Evolutionary conservation across 164 flowering plant species (phyloP).

Genomic region (Saururus chinensis): DNA sequence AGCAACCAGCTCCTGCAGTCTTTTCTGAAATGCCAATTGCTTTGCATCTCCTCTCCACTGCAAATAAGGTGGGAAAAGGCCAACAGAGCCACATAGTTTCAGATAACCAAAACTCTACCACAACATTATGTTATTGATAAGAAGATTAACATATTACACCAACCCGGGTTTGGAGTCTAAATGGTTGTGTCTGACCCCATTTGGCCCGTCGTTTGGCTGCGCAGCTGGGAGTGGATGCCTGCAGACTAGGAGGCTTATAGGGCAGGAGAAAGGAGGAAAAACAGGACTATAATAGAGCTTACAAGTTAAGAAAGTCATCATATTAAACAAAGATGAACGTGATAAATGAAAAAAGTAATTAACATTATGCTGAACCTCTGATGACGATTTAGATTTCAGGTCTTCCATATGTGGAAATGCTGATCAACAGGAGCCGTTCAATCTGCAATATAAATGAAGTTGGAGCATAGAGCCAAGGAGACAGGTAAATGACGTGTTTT

Average conservation of each 20-base stretch:
- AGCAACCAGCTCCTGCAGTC: constrained; percentile 2
- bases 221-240: constrained; percentile 1
- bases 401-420: too few relatives aligned
- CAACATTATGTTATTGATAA: too few relatives aligned
- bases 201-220: neutral
- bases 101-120: too few relatives aligned
- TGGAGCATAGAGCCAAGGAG: neutral
- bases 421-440: too few relatives aligned
- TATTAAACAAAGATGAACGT: too few relatives aligned
- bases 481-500: constrained; percentile 3
- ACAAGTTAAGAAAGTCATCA: neutral
- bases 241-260: constrained; percentile 4
- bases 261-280: neutral
- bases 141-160: neutral
- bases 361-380: constrained; percentile 2
- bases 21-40: constrained; percentile 5
- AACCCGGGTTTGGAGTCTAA: constrained; percentile 8
- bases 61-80: neutral
- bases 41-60: constrained; percentile 23
- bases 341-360: too few relatives aligned
- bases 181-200: constrained; percentile 4
- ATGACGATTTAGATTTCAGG: neutral
- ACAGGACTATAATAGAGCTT: neutral
- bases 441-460: too few relatives aligned
- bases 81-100: too few relatives aligned